phyloP scores from a whole-genome alignment of 2,329 filamentous ascomycete species.

The Fusarium continuum region DNA sequence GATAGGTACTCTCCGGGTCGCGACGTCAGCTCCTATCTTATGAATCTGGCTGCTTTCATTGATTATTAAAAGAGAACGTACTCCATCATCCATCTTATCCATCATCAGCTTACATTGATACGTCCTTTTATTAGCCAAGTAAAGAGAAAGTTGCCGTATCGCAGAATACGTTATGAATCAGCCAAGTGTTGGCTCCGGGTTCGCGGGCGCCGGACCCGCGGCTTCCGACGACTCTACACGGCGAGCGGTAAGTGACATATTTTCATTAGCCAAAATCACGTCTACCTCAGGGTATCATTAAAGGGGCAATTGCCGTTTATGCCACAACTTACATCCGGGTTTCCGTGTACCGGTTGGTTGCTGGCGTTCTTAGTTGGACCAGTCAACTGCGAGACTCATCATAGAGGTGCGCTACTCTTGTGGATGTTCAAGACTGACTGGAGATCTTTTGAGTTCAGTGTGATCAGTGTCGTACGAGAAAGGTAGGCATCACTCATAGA shows the following conservation, averaged over 20 bases:
- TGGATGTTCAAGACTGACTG: slow-evolving; percentile 4
- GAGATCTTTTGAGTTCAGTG: slow-evolving; percentile 47
- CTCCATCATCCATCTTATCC: neutral
- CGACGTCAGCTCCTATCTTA: slow-evolving; percentile 5
- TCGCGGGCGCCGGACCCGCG: slow-evolving; percentile 40
- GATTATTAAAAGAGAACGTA: neutral
- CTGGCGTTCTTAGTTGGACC: neutral
- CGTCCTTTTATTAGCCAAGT: neutral
- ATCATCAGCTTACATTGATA: neutral
- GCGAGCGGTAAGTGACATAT: slow-evolving; percentile 50
- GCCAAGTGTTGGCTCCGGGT: slow-evolving; percentile 14
- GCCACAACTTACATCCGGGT: neutral
- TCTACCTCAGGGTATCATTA: slow-evolving; percentile 1
- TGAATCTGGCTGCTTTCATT: neutral
- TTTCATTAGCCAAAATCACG: slow-evolving; percentile 9
- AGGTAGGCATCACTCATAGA: slow-evolving; percentile 46
- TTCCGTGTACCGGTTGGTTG: neutral
- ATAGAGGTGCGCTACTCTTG: neutral
- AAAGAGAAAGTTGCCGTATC: neutral
- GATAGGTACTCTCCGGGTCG: neutral
- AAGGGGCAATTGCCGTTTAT: neutral
- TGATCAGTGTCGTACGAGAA: slow-evolving; percentile 56
- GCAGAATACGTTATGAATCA: slow-evolving; percentile 29
- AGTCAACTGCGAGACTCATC: neutral
- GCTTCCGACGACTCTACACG: slow-evolving; percentile 50